Percentiles rank a stretch among this genome's conserved stretches.
phyloP scores from a whole-genome alignment of 176 grass and related monocot genomes.

The Phoenix roebelenii region DNA sequence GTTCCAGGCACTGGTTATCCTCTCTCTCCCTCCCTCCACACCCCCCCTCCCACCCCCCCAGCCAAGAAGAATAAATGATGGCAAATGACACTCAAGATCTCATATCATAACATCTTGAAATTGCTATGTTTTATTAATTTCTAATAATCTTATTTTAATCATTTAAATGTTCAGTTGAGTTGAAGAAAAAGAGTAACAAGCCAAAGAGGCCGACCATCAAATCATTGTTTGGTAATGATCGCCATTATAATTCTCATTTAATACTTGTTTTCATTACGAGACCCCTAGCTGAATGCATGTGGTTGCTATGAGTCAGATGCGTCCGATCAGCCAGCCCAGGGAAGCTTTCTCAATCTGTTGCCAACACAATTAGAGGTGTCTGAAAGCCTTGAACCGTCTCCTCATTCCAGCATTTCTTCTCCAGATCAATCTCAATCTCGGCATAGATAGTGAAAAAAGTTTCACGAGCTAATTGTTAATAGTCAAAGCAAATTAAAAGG shows the following conservation, averaged over 20 bases:
- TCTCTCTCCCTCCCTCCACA: neutral
- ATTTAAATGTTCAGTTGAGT: conserved; percentile 32
- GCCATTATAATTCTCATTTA: neutral
- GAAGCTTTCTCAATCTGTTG: conserved; percentile 41
- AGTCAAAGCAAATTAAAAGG: no score
- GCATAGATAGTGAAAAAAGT: conserved; percentile 46
- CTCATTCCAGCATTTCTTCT: conserved; percentile 56
- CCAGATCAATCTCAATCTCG: conserved; percentile 60
- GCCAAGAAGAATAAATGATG: no score
- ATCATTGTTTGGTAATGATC: conserved; percentile 60
- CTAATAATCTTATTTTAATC: conserved; percentile 2
- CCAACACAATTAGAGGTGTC: conserved; percentile 38
- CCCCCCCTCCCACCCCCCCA: neutral
- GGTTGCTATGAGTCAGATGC: conserved; percentile 22
- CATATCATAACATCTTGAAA: no score
- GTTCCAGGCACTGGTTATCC: conserved; percentile 6
- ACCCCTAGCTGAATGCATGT: neutral
- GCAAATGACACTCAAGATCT: no score
- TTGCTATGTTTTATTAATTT: neutral
- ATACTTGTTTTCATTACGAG: conserved; percentile 4
- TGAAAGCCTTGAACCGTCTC: conserved; percentile 42
- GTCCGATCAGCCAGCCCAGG: conserved; percentile 28
- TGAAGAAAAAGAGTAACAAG: conserved; percentile 57
- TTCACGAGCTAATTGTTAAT: no score
- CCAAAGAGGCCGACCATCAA: conserved; percentile 61